Evolutionary conservation across 1,284 basidiomycete genomes (phyloP).

Genomic region (Sphagnurus paluster): DNA sequence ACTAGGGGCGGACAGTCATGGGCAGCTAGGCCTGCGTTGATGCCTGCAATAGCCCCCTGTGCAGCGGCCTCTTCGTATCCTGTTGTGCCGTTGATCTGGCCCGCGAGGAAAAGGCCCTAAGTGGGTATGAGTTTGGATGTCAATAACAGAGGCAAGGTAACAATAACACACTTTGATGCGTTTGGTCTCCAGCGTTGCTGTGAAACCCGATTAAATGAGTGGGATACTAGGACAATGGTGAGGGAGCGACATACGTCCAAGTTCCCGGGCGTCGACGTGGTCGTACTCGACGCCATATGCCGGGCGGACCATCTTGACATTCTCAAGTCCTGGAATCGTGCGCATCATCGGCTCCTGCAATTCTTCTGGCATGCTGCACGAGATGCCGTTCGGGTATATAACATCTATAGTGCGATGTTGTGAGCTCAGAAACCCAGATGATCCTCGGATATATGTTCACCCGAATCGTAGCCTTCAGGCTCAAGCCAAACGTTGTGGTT

Average conservation of each 20-base stretch:
- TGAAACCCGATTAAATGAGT: slow-evolving; percentile 3
- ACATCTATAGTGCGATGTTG: slow-evolving; percentile 50
- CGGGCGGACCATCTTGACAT: slow-evolving; percentile 77
- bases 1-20: slow-evolving; percentile 55
- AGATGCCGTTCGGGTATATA: slow-evolving; percentile 89
- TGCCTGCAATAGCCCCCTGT: slow-evolving; percentile 82
- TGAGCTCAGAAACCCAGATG: neutral
- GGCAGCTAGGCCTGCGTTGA: slow-evolving; percentile 81
- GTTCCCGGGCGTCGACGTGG: slow-evolving; percentile 84
- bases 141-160: neutral
- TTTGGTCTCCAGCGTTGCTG: slow-evolving; percentile 85
- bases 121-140: neutral
- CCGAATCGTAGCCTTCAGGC: slow-evolving; percentile 87
- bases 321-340: slow-evolving; percentile 82
- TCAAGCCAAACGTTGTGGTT: slow-evolving; percentile 86
- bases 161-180: slow-evolving; percentile 55
- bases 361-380: slow-evolving; percentile 84
- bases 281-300: slow-evolving; percentile 95
- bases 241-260: slow-evolving; percentile 52
- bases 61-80: slow-evolving; percentile 93
- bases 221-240: neutral
- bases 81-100: slow-evolving; percentile 90
- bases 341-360: slow-evolving; percentile 79
- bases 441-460: slow-evolving; percentile 33
- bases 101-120: slow-evolving; percentile 82